Base-by-base conservation (phyloP, 805 yeast species). In the Vanderwaltozyma tropicalis region DNA sequence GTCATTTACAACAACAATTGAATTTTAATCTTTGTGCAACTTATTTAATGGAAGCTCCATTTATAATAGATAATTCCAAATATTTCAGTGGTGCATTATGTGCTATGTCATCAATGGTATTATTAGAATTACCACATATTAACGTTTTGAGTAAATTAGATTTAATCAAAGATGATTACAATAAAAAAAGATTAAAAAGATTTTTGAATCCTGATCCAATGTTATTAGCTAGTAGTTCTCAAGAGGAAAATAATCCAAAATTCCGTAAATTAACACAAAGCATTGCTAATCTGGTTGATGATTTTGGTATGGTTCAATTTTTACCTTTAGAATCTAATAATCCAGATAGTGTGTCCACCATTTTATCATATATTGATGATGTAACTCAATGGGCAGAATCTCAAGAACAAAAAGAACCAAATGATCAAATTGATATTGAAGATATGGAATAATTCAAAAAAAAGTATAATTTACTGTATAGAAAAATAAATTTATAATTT, bases 81-180 rank as follows among this genome's bases (percentile, higher is more conserved):
- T 92, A 87, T 61, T 92, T 92, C 59, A 80, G 94, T 38, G 99
- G 98, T 3, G 94, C 95, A 0, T 67, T 92, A 41, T 77, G 88
- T 56, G 99, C 99, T 16, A 92, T 92, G 99, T 80, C 94, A 17
- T 95, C 98, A 1, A 92, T 92, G 99, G 85, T 92, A 21, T 67
- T 92, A 41, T 68, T 92, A 36, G 99, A 92, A 59, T 69, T 89
- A 30, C 99, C 99, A 13, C 99, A 92, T 57, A 78, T 92, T 40
- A 92, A 92, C 55, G 76, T 92, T 15, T 66, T 92, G 33, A 81
- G 94, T 39, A 92, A 92, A 55, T 63, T 84, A 37, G 99, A 92
- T 56, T 69, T 89, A 53, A 74, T 92, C 33, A 83, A 83, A 50
- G 85, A 83, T 51, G 82, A 81, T 25, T 78, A 76, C 31, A 77